Evolutionary conservation across 2,329 filamentous ascomycete genomes (phyloP).

Genomic region (Calonectria montana): DNA sequence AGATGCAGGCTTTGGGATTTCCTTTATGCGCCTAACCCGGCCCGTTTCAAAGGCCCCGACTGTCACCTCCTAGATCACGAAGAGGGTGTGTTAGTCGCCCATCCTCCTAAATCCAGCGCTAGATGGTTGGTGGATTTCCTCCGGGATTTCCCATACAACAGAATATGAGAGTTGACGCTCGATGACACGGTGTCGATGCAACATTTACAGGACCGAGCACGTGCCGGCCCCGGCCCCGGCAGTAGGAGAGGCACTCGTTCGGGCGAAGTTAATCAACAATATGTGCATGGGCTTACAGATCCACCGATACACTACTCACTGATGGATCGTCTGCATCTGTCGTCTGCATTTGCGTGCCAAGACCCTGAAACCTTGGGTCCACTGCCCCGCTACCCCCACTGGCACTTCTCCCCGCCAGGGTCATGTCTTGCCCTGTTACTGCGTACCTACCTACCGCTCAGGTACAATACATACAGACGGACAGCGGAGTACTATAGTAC

Average conservation of each 20-base stretch:
- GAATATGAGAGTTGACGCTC: background rate
- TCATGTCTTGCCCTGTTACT: background rate
- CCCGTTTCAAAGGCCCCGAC: background rate
- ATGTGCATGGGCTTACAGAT: background rate
- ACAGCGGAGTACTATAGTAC: background rate
- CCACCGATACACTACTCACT: conserved; percentile 1
- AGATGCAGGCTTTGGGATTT: background rate
- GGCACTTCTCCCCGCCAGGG: background rate
- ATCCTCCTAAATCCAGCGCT: background rate
- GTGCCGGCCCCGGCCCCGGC: background rate
- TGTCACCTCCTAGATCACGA: background rate
- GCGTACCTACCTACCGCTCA: background rate
- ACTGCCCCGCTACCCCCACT: background rate
- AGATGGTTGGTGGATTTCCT: background rate
- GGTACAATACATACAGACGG: background rate
- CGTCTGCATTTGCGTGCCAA: background rate
- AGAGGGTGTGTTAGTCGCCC: background rate
- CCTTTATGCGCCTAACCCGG: background rate
- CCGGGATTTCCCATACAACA: background rate
- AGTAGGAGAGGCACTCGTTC: background rate
- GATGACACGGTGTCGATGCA: background rate
- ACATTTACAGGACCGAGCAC: too few species aligned
- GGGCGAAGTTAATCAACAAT: background rate
- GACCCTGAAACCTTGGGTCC: conserved; percentile 14
- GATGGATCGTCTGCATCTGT: background rate